These are phyloP conservation scores for Rhizoctonia solani DNA, from an alignment of 1,284 basidiomycete genomes.

Conservation along the genomic window DNA sequence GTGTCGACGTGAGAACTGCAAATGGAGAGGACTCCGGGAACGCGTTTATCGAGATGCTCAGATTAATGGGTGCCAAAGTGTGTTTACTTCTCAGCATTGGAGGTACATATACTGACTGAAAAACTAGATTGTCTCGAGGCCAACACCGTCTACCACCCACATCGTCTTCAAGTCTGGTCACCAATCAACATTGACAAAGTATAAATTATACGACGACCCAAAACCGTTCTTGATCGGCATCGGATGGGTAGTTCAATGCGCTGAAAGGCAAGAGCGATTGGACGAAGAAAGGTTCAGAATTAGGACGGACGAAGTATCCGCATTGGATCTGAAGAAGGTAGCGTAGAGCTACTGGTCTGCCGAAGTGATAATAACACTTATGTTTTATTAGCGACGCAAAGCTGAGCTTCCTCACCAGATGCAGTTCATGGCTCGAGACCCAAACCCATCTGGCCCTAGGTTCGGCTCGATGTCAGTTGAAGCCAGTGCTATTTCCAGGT, in stretches of 20 bases:
- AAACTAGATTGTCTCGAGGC: constrained; percentile 57
- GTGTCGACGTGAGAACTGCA: constrained; percentile 86
- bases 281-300: constrained; percentile 72
- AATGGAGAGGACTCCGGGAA: constrained; percentile 83
- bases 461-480: constrained; percentile 22
- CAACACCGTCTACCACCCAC: constrained; percentile 70
- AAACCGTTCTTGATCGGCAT: constrained; percentile 83
- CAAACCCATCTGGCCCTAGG: constrained; percentile 21
- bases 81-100: constrained; percentile 45
- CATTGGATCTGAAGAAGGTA: constrained; percentile 27
- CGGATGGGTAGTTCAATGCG: constrained; percentile 89
- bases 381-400: constrained; percentile 19
- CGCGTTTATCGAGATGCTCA: constrained; percentile 86
- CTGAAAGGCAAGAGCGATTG: constrained; percentile 66
- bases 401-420: constrained; percentile 24
- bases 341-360: not conserved
- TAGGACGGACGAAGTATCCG: constrained; percentile 27
- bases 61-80: constrained; percentile 81
- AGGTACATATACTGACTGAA: no score
- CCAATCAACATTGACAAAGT: constrained; percentile 75
- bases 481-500: constrained; percentile 20
- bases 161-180: constrained; percentile 89
- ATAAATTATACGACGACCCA: constrained; percentile 70
- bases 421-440: constrained; percentile 30
- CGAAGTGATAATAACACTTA: no score